Evolutionary conservation across 805 yeast species (phyloP).

Genomic region (Myxozyma udenii): DNA sequence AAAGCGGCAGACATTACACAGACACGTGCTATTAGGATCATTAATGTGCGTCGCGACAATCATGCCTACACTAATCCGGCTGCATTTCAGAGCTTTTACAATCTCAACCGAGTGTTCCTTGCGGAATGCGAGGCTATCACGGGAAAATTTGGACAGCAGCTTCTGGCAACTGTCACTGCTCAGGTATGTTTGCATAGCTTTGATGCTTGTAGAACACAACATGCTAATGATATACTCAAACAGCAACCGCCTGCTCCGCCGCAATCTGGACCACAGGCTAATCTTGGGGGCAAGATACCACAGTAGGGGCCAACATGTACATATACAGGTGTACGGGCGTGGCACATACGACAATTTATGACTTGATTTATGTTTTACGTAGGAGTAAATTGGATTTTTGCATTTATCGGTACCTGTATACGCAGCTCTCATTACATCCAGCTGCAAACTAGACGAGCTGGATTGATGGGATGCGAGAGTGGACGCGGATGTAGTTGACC

Average conservation of each 20-base stretch:
- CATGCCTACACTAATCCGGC: constrained; percentile 55
- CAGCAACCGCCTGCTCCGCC: background rate
- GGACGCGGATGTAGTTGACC: no score
- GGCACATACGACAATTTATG: no score
- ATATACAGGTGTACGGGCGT: no score
- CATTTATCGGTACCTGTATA: no score
- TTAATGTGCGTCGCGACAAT: constrained; percentile 72
- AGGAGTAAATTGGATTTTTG: no score
- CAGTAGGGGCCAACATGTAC: no score
- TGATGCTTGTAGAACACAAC: background rate
- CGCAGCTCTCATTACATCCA: no score
- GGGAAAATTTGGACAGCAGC: constrained; percentile 59
- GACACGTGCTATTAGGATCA: constrained; percentile 69
- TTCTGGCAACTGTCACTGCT: constrained; percentile 55
- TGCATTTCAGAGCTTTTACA: constrained; percentile 65
- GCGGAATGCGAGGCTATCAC: constrained; percentile 80
- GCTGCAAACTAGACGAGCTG: no score
- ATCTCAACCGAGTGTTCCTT: constrained; percentile 64
- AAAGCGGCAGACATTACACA: constrained; percentile 69
- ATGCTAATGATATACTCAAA: background rate
- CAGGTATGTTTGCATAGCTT: constrained; percentile 6
- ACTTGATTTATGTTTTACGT: no score
- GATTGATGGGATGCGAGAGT: no score
- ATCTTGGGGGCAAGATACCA: background rate
- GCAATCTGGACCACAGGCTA: background rate